Base-by-base conservation (phyloP, 2,329 filamentous ascomycete species). In the Colletotrichum sp. region DNA sequence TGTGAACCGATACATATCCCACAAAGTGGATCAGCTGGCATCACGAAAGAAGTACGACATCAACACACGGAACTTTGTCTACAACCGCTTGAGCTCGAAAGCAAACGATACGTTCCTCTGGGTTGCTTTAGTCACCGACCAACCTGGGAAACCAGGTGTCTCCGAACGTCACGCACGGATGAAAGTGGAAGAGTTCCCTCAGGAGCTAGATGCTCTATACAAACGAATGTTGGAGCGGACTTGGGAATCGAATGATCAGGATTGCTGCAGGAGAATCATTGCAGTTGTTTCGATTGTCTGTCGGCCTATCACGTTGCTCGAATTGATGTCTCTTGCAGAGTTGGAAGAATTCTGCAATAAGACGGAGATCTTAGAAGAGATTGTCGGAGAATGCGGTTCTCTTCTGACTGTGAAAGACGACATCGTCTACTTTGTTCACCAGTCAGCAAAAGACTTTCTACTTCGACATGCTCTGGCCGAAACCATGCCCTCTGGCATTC, bases 361-460 rank as follows among this genome's bases (percentile, higher is more conserved):
- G 1, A 10, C 15, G 9, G 1, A 6, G 58, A 3, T 18, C n/a
- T 2, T 70, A 1, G 8, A 67, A 6, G 16, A 24, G 2, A 58
- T 60, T 1, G 6, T 74, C 12, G 16, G 36, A 1, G 28, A 18
- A 4, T 71, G 67, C 1, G 34, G 52, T 13, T 75, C 70, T 62
- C 73, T 82, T 58, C 79, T 88, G 2, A 84, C 81, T 1, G 12
- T 34, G 0, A 79, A 79, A 30, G 76, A 82, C 1, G 75, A 30
- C 2, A 77, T 38, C 0, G 73, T 88, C 24, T 85, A 81, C 38
- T 83, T 88, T 65, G 80, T 88, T 0, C 85, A 89, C 70, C 83
- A 87, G 71, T 88, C 86, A 8, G 86, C 85, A 3, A 86, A 87
- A 71, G 86, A 88, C 34, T 86, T 80, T 76, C 0, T 34, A 0